phyloP scores from a whole-genome alignment of 139 green algal genomes.

The Prasinococcaceae sp. region DNA sequence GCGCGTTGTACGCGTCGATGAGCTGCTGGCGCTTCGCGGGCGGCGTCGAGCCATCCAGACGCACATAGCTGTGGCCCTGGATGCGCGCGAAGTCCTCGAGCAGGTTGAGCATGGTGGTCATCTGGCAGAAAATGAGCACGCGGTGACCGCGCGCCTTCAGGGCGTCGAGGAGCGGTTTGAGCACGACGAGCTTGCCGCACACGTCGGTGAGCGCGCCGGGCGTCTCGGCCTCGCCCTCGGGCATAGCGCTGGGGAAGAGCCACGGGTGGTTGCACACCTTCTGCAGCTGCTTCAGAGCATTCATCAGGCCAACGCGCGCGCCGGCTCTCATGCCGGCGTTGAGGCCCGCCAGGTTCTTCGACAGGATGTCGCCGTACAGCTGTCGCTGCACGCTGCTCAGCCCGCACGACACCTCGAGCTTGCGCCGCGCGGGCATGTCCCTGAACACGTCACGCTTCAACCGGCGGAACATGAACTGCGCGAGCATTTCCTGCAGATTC shows the following conservation, averaged over 20 bases:
- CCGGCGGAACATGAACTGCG: too few relatives aligned
- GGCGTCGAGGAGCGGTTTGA: constrained; percentile 49
- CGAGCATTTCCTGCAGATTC: too few relatives aligned
- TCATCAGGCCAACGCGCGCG: constrained; percentile 24
- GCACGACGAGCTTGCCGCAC: constrained; percentile 41
- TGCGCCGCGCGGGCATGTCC: too few relatives aligned
- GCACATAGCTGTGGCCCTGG: constrained; percentile 37
- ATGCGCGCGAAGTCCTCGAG: constrained; percentile 47
- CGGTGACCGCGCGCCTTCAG: constrained; percentile 23
- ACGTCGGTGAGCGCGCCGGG: constrained; percentile 27
- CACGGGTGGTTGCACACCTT: constrained; percentile 69
- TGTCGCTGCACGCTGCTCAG: too few relatives aligned
- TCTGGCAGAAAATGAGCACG: constrained; percentile 61
- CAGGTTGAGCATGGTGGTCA: constrained; percentile 50
- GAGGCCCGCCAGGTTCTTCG: constrained; percentile 13
- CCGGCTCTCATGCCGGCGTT: background rate
- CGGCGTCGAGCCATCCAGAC: constrained; percentile 51
- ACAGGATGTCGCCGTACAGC: too few relatives aligned
- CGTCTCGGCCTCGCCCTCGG: constrained; percentile 23
- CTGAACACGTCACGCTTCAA: too few relatives aligned
- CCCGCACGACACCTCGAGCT: too few relatives aligned
- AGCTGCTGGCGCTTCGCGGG: constrained; percentile 32
- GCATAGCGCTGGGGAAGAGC: constrained; percentile 38
- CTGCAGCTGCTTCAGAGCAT: constrained; percentile 63
- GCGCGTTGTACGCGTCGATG: constrained; percentile 41